Percentiles rank a stretch among this genome's conserved stretches.
Conservation (phyloP, 352 stramenopile genomes). For the Pythium dissotocum region DNA sequence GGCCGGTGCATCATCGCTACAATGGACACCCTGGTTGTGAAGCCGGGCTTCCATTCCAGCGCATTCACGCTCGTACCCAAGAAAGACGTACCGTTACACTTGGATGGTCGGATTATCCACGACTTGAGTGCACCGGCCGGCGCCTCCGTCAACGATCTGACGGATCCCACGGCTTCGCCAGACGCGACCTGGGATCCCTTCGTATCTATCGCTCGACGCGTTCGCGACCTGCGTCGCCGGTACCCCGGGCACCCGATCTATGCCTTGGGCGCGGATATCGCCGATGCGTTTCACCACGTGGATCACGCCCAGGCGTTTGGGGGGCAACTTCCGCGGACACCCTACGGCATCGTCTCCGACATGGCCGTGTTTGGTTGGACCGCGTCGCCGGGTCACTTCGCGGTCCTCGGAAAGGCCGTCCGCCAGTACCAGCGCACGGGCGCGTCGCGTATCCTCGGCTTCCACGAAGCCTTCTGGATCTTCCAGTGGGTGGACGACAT, state of each 20-base stretch:
- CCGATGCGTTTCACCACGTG: conserved; percentile 19
- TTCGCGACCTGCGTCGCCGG: conserved; percentile 8
- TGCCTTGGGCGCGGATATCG: conserved; percentile 14
- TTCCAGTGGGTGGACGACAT: conserved; percentile 17
- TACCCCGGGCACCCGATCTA: conserved; percentile 13
- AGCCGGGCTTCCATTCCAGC: conserved; percentile 17
- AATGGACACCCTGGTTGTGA: conserved; percentile 19
- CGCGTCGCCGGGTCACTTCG: conserved; percentile 6
- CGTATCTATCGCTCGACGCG: conserved; percentile 11
- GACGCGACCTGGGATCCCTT: conserved; percentile 14
- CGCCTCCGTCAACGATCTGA: conserved; percentile 13
- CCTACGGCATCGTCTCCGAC: conserved; percentile 7
- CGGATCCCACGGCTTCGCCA: conserved; percentile 5
- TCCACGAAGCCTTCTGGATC: conserved; percentile 10
- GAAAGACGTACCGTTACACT: conserved; percentile 12
- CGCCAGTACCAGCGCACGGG: conserved; percentile 9
- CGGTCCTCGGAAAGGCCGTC: conserved; percentile 6
- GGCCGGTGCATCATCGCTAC: conserved; percentile 23
- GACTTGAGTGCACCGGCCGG: conserved; percentile 2
- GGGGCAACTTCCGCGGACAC: conserved; percentile 7
- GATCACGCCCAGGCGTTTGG: conserved; percentile 9
- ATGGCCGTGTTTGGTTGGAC: conserved; percentile 12
- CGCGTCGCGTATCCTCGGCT: conserved; percentile 1
- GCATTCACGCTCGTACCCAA: conserved; percentile 20
- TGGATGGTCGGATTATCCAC: conserved; percentile 21